Evolutionary conservation across 106 monocot species (phyloP).

Genomic region (Acanthochlamys bracteata): DNA sequence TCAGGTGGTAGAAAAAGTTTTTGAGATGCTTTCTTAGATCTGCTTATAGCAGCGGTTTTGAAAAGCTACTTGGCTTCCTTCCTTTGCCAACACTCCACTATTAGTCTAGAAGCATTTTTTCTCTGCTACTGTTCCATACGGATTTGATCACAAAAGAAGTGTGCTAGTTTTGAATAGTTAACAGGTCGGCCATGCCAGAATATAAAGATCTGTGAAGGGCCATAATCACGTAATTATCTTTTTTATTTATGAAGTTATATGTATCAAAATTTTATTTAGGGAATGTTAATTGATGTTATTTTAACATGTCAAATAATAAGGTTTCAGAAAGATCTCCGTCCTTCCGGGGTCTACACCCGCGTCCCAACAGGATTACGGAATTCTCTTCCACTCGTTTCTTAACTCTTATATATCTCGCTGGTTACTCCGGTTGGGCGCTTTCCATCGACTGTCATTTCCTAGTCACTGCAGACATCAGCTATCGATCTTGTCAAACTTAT

Average conservation of each 20-base stretch:
- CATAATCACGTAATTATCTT: no score
- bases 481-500: constrained; percentile 30
- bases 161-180: no score
- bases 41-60: background rate
- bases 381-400: constrained; percentile 98
- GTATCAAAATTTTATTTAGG: no score
- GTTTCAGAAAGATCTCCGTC: constrained; percentile 81
- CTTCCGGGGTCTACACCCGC: constrained; percentile 56
- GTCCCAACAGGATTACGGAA: constrained; percentile 73
- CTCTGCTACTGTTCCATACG: no score
- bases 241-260: no score
- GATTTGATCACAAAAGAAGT: no score
- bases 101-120: no score
- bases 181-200: no score
- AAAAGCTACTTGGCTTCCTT: constrained; percentile 39
- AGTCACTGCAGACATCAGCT: constrained; percentile 61
- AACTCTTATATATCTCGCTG: constrained; percentile 69
- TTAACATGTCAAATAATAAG: no score
- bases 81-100: constrained; percentile 62
- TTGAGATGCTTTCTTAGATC: background rate
- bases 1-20: background rate
- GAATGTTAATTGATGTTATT: no score
- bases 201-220: no score
- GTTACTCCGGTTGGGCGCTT: constrained; percentile 67
- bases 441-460: constrained; percentile 96